Evolutionary conservation across 1,139 yeast genomes (phyloP).

Genomic region (Nakaseomyces delphensis): DNA sequence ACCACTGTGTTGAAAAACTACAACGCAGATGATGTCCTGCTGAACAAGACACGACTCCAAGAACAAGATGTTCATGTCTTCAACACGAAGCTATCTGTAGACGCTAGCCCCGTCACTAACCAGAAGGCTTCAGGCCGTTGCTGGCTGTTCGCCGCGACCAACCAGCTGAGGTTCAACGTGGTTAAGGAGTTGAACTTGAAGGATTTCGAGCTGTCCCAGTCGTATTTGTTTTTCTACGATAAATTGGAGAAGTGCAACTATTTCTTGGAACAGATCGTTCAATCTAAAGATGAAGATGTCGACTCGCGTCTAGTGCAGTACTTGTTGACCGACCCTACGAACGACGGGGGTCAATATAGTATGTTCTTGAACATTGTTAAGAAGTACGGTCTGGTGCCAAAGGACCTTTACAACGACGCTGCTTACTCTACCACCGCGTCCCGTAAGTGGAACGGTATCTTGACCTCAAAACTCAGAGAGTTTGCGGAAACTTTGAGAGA

Average conservation of each 20-base stretch:
- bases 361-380: slow-evolving; percentile 67
- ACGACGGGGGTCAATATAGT: slow-evolving; percentile 83
- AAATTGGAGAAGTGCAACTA: slow-evolving; percentile 68
- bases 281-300: slow-evolving; percentile 53
- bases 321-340: slow-evolving; percentile 52
- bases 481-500: slow-evolving; percentile 60
- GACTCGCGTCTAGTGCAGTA: slow-evolving; percentile 62
- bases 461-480: slow-evolving; percentile 64
- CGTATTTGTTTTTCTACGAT: slow-evolving; percentile 63
- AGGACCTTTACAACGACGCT: slow-evolving; percentile 58
- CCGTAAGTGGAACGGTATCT: slow-evolving; percentile 47
- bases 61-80: slow-evolving; percentile 35
- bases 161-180: slow-evolving; percentile 55
- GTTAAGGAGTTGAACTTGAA: slow-evolving; percentile 56
- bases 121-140: slow-evolving; percentile 74
- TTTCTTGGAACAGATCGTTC: slow-evolving; percentile 65
- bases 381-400: slow-evolving; percentile 74
- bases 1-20: slow-evolving; percentile 34
- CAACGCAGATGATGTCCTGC: slow-evolving; percentile 32
- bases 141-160: slow-evolving; percentile 81
- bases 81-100: slow-evolving; percentile 50
- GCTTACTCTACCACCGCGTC: slow-evolving; percentile 52
- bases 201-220: slow-evolving; percentile 67
- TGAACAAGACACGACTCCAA: slow-evolving; percentile 28
- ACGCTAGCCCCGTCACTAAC: slow-evolving; percentile 65